phyloP scores from a whole-genome alignment of 208 protist genomes.

The Tritrichomonas musculus region DNA sequence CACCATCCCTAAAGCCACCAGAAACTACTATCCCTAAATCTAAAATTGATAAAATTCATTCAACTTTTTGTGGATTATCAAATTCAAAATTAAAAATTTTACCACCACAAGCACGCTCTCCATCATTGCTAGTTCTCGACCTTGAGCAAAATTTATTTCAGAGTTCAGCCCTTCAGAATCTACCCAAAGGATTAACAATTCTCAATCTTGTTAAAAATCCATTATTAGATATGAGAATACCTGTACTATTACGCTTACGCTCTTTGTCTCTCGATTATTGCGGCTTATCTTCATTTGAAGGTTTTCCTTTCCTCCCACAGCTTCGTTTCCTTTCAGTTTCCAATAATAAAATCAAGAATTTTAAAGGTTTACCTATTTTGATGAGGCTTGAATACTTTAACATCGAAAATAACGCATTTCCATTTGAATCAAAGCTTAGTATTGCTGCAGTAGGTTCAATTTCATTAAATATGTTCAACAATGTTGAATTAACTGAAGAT shows the following conservation, averaged over 20 bases:
- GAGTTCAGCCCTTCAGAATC: not conserved
- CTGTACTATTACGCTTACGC: not conserved
- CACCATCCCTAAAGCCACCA: not conserved
- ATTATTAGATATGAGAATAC: not conserved
- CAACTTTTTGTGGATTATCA: not conserved
- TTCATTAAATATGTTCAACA: not conserved
- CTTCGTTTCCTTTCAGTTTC: not conserved
- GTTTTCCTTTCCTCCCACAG: not conserved
- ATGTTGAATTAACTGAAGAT: not conserved
- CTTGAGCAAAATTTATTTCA: not conserved
- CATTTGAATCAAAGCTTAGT: not conserved
- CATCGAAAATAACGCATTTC: not conserved
- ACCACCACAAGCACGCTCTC: not conserved
- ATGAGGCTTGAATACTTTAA: not conserved
- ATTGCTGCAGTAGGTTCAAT: constrained; percentile 7
- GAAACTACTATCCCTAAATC: not conserved
- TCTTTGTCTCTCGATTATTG: not conserved
- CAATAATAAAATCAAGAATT: not conserved
- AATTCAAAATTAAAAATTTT: not conserved
- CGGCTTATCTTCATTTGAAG: not conserved
- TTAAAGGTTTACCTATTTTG: not conserved
- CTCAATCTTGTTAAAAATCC: not conserved
- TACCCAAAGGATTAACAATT: not conserved
- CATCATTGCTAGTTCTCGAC: not conserved
- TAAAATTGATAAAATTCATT: not conserved